Evolutionary conservation across 192 early-diverging fungal species (phyloP), one percentile per base, ranked within the genome.

Genomic region (Coemansia sp.): DNA sequence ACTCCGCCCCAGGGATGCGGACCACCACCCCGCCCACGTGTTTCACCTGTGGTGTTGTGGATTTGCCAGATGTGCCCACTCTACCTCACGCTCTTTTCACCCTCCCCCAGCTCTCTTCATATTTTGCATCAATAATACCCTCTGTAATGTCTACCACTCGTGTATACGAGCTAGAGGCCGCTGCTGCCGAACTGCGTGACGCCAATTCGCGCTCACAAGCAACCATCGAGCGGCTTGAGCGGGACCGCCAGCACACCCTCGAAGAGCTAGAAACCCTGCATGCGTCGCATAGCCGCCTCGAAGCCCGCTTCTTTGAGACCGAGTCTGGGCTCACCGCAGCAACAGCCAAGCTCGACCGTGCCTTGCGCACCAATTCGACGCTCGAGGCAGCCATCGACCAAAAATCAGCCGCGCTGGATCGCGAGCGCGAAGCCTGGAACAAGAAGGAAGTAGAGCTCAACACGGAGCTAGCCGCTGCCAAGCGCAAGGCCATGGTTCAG

Each of bases 391-490:
- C 42, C 16, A 43, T 73, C 23, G 69, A 70, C 24, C 28, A 37
- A 20, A 67, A 62, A 28, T 36, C 66, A n/a, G 63, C 66, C 1
- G 60, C 69, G 51, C 59, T 63, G 3, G 81, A 83, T 26, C 62
- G 60, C 38, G 81, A 83, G 66, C 75, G 81, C 38, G 75, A 77
- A 33, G 59, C 45, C 55, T 68, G 75, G 81, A 69, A 66, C 63
- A 62, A 60, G 14, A 62, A 42, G 34, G 77, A 80, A 42, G 38
- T 67, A 2, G 81, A 83, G 35, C 72, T 74, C 38, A 61, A 45
- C 43, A 18, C 58, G 10, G 76, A 83, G 60, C 70, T 83, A 35
- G 73, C 72, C 1, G 70, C 72, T 0, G 71, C 73, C 45, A 77
- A 72, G 63, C 73, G 76, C 50, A 62, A 66, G 35, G 81, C 73